Conservation (phyloP, 2,329 filamentous ascomycete genomes). For the Clonostachys rosea region DNA sequence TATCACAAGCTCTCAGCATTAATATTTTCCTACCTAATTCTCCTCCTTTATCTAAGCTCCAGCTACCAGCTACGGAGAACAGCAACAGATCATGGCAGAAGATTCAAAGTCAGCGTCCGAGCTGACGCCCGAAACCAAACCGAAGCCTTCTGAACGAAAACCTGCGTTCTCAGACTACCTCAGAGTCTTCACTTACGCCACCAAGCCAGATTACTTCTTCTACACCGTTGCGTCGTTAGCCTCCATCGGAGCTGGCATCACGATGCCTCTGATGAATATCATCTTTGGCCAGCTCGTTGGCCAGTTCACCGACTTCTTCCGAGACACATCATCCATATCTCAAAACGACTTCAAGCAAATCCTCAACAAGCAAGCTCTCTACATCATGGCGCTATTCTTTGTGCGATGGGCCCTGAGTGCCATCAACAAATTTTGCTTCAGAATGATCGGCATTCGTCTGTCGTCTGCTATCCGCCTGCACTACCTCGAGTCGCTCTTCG, state of each 20-base stretch:
- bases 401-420: conserved; percentile 61
- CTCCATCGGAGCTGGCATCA: conserved; percentile 48
- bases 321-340: conserved; percentile 12
- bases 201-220: conserved; percentile 42
- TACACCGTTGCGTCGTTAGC: conserved; percentile 39
- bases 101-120: too few species aligned
- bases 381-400: conserved; percentile 67
- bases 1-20: too few species aligned
- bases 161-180: too few species aligned
- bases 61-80: too few species aligned
- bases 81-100: too few species aligned
- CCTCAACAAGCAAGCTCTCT: conserved; percentile 42
- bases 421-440: conserved; percentile 54
- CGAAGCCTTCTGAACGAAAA: too few species aligned
- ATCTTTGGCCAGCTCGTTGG: conserved; percentile 45
- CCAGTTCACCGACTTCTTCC: conserved; percentile 39
- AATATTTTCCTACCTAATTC: too few species aligned
- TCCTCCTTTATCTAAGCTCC: too few species aligned
- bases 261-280: conserved; percentile 55
- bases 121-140: too few species aligned
- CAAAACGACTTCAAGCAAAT: conserved; percentile 33
- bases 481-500: conserved; percentile 60
- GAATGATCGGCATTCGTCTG: conserved; percentile 57
- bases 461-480: conserved; percentile 58
- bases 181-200: conserved; percentile 46